Evolutionary conservation across 345 rosid species (phyloP).

Genomic region (Eucalyptus fibrosa): DNA sequence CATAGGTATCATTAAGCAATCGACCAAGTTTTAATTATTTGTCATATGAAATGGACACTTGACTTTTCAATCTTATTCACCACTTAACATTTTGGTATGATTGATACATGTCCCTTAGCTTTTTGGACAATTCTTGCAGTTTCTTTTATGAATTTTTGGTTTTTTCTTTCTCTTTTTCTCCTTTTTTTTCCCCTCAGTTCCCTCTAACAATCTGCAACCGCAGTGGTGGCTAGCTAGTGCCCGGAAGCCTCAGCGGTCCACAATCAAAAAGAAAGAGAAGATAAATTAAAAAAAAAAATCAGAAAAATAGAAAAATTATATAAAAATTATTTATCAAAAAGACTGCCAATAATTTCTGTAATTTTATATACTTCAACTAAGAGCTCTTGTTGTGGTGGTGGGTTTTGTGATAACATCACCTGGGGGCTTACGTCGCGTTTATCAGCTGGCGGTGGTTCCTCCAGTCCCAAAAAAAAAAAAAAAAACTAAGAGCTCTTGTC

Average conservation of each 20-base stretch:
- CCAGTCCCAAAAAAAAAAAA: too few relatives aligned
- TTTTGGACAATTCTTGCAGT: background rate
- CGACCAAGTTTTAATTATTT: background rate
- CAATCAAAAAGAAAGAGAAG: background rate
- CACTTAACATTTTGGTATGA: background rate
- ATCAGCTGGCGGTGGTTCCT: accelerated
- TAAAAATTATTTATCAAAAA: too few relatives aligned
- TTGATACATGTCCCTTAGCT: background rate
- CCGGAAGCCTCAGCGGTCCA: background rate
- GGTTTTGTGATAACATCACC: too few relatives aligned
- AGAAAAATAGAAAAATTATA: background rate
- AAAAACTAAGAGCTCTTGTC: background rate
- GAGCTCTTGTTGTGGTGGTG: background rate
- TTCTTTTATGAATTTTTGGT: background rate
- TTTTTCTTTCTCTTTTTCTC: background rate
- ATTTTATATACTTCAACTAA: background rate
- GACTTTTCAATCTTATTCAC: background rate
- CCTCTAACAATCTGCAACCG: background rate
- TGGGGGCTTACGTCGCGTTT: too few relatives aligned
- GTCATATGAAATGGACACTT: background rate
- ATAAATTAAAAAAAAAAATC: background rate
- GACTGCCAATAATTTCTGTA: background rate
- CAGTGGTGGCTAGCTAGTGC: background rate
- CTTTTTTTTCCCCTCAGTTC: background rate
- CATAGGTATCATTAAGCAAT: background rate